A percentile compares a stretch with the other conserved stretches of the same genome.
phyloP scores from a whole-genome alignment of 2,329 filamentous ascomycete genomes.

The Talaromyces funiculosus region DNA sequence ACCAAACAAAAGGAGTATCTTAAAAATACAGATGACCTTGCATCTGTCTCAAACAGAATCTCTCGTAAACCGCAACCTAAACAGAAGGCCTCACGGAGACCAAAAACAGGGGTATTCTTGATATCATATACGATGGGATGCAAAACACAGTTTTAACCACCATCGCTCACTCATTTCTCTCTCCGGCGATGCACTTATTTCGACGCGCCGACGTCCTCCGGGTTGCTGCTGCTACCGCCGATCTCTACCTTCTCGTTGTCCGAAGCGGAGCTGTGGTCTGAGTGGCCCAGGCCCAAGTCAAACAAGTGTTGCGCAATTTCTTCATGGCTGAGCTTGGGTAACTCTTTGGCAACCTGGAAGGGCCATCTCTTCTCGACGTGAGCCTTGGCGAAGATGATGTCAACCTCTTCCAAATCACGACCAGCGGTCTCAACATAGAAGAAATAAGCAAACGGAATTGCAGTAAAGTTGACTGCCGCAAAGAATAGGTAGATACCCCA shows the following conservation, averaged over 20 bases:
- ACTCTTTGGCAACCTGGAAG: slow-evolving; percentile 19
- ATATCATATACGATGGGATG: neutral
- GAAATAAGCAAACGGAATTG: slow-evolving; percentile 27
- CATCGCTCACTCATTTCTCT: neutral
- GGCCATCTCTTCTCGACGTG: slow-evolving; percentile 16
- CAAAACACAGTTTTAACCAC: neutral
- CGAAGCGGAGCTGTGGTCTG: neutral
- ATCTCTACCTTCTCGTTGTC: neutral
- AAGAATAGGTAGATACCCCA: slow-evolving; percentile 32
- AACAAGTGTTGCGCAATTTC: neutral
- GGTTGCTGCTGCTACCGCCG: neutral
- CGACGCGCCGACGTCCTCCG: neutral
- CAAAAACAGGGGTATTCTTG: neutral
- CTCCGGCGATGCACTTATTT: neutral
- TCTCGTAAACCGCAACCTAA: neutral
- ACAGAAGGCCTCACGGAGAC: neutral
- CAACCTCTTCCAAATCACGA: slow-evolving; percentile 28
- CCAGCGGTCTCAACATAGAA: slow-evolving; percentile 28
- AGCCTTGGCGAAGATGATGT: slow-evolving; percentile 24
- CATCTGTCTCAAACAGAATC: neutral
- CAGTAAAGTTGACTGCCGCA: slow-evolving; percentile 21
- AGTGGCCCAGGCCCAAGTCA: neutral
- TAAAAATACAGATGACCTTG: neutral
- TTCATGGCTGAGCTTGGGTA: slow-evolving; percentile 14
- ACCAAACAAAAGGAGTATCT: neutral